Base-by-base conservation (phyloP, 345 rosid genomes). In the Arabis alpina region DNA sequence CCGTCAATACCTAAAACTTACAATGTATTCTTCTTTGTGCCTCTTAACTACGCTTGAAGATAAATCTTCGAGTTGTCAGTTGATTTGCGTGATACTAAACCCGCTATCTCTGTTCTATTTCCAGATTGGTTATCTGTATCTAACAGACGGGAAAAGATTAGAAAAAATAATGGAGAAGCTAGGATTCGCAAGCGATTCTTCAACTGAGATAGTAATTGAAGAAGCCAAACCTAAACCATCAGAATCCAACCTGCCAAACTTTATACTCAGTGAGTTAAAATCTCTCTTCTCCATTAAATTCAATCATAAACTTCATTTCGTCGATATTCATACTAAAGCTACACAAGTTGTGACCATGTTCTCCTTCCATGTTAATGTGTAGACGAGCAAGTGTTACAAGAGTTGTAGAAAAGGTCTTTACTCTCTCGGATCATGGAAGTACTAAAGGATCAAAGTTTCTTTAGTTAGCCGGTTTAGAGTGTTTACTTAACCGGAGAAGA, bases 101-200 rank as follows among this genome's bases (percentile, higher is more conserved):
- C 3, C 5, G 43, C 8, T 44, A 42, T 15, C 37, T 71, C 39
- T 16, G 28, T 40, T 11, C 19, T 2, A 50, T 12, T 59, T 65
- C 7, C 61, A 93, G 98, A 79, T 88, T 77, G 98, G 98, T 55
- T 85, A 84, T 79, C 77, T 93, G 15, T 93, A 90, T 81, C 79
- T 93, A 57, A 88, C 90, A 40, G 79, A 90, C 43, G 81, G 57
- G 43, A 83, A 81, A 23, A 87, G 97, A 58, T 75, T 93, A 80
- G 96, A 90, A 32, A 87, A 90, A 58, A 73, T 90, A 58, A 90
- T 93, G 97, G 39, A 47, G 47, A 86, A 81, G 81, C 64, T 93
- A 70, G 97, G 98, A 77, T 90, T 93, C 75, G 80, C 88, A 4
- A 74, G 81, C 2, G 88, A 79, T 37, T 72, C 80, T 61, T 87